phyloP scores from a whole-genome alignment of 2,329 filamentous ascomycete genomes.

The Alternaria triticina region DNA sequence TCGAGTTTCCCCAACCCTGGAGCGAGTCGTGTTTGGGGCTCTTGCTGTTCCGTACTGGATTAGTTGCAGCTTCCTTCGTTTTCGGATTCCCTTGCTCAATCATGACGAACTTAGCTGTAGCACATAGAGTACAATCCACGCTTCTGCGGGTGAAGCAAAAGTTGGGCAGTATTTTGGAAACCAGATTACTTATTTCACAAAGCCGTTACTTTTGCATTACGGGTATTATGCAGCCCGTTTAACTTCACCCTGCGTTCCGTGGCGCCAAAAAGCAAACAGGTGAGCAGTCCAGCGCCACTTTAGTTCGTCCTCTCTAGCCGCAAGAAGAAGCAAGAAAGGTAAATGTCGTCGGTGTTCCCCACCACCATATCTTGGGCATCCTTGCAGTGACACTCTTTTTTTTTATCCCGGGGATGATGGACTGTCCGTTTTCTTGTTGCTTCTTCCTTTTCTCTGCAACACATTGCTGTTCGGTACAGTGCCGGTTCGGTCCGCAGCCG shows the following conservation, averaged over 20 bases:
- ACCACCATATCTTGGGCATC: neutral
- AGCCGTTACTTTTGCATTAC: conserved; percentile 3
- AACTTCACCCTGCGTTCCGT: neutral
- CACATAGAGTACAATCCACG: neutral
- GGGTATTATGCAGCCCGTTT: neutral
- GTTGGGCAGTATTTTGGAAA: neutral
- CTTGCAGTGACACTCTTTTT: neutral
- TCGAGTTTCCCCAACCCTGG: neutral
- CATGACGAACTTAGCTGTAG: neutral
- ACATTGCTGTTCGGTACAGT: neutral
- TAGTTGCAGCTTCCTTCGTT: neutral
- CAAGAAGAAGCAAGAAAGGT: neutral
- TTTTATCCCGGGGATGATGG: neutral
- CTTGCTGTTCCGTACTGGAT: neutral
- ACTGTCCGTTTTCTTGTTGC: neutral
- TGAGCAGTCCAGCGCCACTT: neutral
- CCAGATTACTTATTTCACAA: neutral
- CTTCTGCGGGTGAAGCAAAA: neutral
- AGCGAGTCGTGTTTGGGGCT: neutral
- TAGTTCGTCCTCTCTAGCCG: neutral
- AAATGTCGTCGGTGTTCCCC: neutral
- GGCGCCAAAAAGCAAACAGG: neutral
- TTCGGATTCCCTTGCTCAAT: neutral
- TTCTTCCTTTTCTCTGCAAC: neutral
- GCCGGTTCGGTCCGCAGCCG: neutral